Conservation (phyloP, 2,329 filamentous ascomycete genomes). For the Ceratocystis variospora region DNA sequence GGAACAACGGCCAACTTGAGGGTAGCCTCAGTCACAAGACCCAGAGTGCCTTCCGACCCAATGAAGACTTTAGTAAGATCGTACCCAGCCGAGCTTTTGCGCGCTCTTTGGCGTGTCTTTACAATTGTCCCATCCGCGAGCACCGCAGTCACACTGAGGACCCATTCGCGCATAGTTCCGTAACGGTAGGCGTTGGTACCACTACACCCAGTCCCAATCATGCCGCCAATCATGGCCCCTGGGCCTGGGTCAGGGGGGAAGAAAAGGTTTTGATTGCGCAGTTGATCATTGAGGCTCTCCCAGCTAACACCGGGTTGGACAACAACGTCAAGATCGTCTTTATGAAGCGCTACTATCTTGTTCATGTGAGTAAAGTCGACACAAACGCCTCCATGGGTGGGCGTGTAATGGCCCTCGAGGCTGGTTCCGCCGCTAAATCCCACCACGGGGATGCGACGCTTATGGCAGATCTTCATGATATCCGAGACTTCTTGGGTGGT, state of each 20-base stretch:
- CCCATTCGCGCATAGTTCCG: slow-evolving; percentile 92
- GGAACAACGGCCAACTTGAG: slow-evolving; percentile 76
- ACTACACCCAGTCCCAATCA: slow-evolving; percentile 59
- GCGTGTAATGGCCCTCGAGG: slow-evolving; percentile 76
- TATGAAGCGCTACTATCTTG: slow-evolving; percentile 61
- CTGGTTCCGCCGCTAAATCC: slow-evolving; percentile 80
- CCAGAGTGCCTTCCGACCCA: slow-evolving; percentile 81
- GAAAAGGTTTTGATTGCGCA: slow-evolving; percentile 63
- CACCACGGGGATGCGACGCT: slow-evolving; percentile 67
- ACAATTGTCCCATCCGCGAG: slow-evolving; percentile 81
- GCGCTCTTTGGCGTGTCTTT: slow-evolving; percentile 74
- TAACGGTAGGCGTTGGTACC: slow-evolving; percentile 88
- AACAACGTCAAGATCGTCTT: slow-evolving; percentile 61
- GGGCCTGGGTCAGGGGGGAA: slow-evolving; percentile 87
- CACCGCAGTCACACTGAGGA: slow-evolving; percentile 72
- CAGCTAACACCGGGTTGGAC: slow-evolving; percentile 75
- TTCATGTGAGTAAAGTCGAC: slow-evolving; percentile 82
- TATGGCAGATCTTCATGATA: slow-evolving; percentile 80
- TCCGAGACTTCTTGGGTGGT: slow-evolving; percentile 72
- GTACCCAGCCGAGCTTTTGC: slow-evolving; percentile 85
- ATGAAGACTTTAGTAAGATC: slow-evolving; percentile 83
- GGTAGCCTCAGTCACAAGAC: slow-evolving; percentile 80
- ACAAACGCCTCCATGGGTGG: slow-evolving; percentile 70
- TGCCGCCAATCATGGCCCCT: slow-evolving; percentile 82
- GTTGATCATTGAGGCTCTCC: slow-evolving; percentile 69